These are phyloP conservation scores for Przewalskia tangutica DNA, from an alignment of 257 asterid genomes.

Conservation along the genomic window DNA sequence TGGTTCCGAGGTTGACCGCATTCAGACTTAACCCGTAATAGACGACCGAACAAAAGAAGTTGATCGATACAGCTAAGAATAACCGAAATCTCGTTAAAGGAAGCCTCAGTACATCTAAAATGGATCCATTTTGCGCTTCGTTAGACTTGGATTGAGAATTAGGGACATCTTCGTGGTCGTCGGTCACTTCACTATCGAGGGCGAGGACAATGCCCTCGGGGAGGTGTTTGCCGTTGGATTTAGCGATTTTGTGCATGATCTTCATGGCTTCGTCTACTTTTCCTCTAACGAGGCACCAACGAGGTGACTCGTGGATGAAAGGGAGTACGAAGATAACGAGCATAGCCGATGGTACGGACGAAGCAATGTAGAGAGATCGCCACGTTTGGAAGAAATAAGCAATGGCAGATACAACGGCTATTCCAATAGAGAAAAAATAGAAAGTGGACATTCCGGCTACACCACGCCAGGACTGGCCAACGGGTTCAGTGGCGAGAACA, in stretches of 20 bases:
- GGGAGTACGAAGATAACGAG: slow-evolving; percentile 47
- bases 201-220: slow-evolving; percentile 42
- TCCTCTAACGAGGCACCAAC: slow-evolving; percentile 77
- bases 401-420: slow-evolving; percentile 51
- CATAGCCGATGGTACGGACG: slow-evolving; percentile 54
- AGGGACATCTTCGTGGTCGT: not conserved
- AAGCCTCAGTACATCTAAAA: slow-evolving; percentile 44
- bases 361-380: slow-evolving; percentile 60
- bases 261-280: slow-evolving; percentile 34
- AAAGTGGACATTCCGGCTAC: slow-evolving; percentile 77
- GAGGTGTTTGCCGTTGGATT: slow-evolving; percentile 31
- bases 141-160: not conserved
- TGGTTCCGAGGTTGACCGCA: slow-evolving; percentile 76
- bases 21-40: slow-evolving; percentile 76
- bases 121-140: slow-evolving; percentile 44
- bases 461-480: slow-evolving; percentile 67
- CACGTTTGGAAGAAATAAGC: slow-evolving; percentile 55
- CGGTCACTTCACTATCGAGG: slow-evolving; percentile 45
- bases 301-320: slow-evolving; percentile 68
- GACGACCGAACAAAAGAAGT: slow-evolving; percentile 69
- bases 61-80: slow-evolving; percentile 54
- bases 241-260: slow-evolving; percentile 53
- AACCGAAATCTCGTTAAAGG: slow-evolving; percentile 54
- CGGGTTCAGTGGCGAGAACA: slow-evolving; percentile 78
- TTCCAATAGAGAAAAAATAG: slow-evolving; percentile 82